These are phyloP conservation scores for Gynochthodes officinalis DNA, from an alignment of 257 asterid species.

Conservation along the genomic window DNA sequence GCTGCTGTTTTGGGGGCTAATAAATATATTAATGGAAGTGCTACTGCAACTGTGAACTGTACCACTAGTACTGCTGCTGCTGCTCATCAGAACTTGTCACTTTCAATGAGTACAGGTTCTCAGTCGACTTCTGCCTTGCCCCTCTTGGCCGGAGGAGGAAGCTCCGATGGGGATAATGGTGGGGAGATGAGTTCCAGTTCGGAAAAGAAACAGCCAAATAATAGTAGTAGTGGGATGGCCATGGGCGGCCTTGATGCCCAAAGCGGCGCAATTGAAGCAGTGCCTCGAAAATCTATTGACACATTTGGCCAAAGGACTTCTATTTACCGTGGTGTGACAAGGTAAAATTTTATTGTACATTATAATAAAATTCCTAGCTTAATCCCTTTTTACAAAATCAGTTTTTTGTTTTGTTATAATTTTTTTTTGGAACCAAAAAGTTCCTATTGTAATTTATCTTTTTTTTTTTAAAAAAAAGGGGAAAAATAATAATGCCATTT, in stretches of 20 bases:
- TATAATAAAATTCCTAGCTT: too few relatives aligned
- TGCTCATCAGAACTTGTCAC: constrained; percentile 45
- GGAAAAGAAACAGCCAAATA: constrained; percentile 32
- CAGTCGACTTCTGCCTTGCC: constrained; percentile 31
- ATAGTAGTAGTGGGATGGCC: background rate
- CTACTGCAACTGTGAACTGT: constrained; percentile 7
- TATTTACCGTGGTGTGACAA: constrained; percentile 89
- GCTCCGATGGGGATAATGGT: constrained; percentile 15
- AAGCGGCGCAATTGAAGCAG: constrained; percentile 47
- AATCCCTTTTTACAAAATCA: too few relatives aligned
- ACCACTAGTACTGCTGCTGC: background rate
- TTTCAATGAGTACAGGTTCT: constrained; percentile 71
- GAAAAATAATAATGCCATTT: too few relatives aligned
- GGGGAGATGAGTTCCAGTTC: constrained; percentile 28
- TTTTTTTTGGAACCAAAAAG: background rate
- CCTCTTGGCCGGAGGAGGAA: constrained; percentile 17
- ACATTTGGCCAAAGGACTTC: constrained; percentile 90
- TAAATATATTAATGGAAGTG: background rate
- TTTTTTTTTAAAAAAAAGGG: too few relatives aligned
- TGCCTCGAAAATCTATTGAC: constrained; percentile 63
- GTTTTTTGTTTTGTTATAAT: background rate
- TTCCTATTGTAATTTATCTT: too few relatives aligned
- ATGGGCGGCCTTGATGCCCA: constrained; percentile 23
- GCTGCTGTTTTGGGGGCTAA: background rate
- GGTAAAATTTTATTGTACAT: constrained; percentile 22